phyloP scores from a whole-genome alignment of 257 asterid genomes.

The Mentha longifolia region DNA sequence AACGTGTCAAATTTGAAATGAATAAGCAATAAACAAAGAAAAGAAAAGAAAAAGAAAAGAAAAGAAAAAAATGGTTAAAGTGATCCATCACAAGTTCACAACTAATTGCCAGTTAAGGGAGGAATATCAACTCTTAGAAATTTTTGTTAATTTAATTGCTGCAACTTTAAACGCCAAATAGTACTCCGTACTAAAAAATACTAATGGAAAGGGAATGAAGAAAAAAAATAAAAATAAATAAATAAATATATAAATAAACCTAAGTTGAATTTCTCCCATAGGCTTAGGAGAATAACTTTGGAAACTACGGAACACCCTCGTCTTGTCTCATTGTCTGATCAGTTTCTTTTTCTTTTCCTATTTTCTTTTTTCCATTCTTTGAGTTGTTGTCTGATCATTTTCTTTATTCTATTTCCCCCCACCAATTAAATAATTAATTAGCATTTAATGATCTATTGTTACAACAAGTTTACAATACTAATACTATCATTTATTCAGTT shows the following conservation, averaged over 20 bases:
- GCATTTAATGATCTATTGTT: constrained; percentile 21
- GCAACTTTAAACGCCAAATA: background rate
- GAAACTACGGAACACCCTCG: constrained; percentile 54
- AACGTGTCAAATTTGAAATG: background rate
- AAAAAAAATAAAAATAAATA: no score
- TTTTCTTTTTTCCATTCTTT: background rate
- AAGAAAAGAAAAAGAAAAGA: no score
- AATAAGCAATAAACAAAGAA: background rate
- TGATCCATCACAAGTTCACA: constrained; percentile 18
- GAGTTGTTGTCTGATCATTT: constrained; percentile 3
- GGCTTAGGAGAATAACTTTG: constrained; percentile 43
- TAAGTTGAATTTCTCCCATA: constrained; percentile 38
- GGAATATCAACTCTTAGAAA: constrained; percentile 4
- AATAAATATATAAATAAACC: no score
- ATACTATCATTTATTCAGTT: constrained; percentile 23
- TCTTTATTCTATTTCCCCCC: background rate
- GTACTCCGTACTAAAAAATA: constrained; percentile 1
- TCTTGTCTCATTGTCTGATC: constrained; percentile 26
- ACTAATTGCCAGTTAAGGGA: constrained; percentile 33
- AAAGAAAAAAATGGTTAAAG: constrained; percentile 19
- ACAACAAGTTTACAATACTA: no score
- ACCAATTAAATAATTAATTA: constrained; percentile 15
- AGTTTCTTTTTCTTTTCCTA: background rate
- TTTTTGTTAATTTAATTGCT: constrained; percentile 1
- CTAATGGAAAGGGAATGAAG: no score